These are phyloP conservation scores for Pilobolus umbonatus DNA, from an alignment of 192 early-diverging fungal species.

Conservation along the genomic window DNA sequence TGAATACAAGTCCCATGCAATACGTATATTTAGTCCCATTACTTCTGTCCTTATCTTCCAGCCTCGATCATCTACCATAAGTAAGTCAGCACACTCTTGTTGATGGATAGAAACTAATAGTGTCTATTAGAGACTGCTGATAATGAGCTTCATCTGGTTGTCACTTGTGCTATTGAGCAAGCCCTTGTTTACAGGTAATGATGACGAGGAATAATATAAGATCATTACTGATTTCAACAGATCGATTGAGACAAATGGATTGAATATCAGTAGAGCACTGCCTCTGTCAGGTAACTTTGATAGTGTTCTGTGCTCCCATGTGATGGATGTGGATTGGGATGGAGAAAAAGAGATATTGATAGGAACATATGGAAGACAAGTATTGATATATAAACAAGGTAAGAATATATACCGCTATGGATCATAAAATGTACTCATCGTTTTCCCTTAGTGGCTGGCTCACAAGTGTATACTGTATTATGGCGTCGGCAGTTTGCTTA, in stretches of 20 bases:
- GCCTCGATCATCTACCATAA: slow-evolving; percentile 6
- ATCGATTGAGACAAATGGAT: slow-evolving; percentile 35
- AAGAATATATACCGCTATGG: background rate
- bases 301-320: slow-evolving; percentile 50
- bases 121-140: slow-evolving; percentile 3
- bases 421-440: background rate
- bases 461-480: slow-evolving; percentile 36
- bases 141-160: slow-evolving; percentile 40
- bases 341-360: slow-evolving; percentile 49
- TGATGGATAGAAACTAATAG: background rate
- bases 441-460: slow-evolving; percentile 13
- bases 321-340: slow-evolving; percentile 60
- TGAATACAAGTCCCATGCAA: slow-evolving; percentile 25
- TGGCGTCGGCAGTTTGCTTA: slow-evolving; percentile 51
- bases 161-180: slow-evolving; percentile 54
- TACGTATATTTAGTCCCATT: slow-evolving; percentile 31
- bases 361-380: slow-evolving; percentile 55
- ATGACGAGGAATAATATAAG: background rate
- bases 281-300: slow-evolving; percentile 49
- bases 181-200: slow-evolving; percentile 50
- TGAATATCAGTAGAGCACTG: slow-evolving; percentile 35
- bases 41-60: slow-evolving; percentile 32
- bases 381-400: slow-evolving; percentile 53
- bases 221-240: slow-evolving; percentile 29
- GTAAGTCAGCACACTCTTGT: background rate